Evolutionary conservation across 768 basidiomycete species (phyloP).

Genomic region (Tricholomella constricta): DNA sequence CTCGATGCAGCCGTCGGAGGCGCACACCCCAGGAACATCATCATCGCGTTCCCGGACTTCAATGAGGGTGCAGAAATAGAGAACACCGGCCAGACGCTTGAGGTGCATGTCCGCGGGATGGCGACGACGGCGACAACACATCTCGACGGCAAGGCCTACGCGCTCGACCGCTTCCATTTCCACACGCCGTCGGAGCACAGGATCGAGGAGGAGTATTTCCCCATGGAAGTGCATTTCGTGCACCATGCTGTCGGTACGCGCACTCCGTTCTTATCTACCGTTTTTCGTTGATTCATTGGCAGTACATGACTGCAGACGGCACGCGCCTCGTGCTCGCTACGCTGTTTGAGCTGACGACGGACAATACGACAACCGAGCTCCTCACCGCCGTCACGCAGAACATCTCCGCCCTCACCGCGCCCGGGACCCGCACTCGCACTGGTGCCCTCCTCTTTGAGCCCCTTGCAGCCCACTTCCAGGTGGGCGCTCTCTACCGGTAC

Average conservation of each 20-base stretch:
- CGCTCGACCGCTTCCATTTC: constrained; percentile 4
- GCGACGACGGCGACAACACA: too few species aligned
- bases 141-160: neutral
- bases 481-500: neutral
- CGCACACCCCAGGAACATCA: neutral
- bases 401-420: neutral
- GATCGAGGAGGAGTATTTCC: constrained; percentile 6
- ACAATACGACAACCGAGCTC: constrained; percentile 1
- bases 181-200: constrained; percentile 9
- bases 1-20: neutral
- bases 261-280: neutral
- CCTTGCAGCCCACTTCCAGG: constrained; percentile 1
- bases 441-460: neutral
- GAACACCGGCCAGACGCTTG: neutral
- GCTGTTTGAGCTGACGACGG: constrained; percentile 6
- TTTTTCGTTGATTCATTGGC: too few species aligned
- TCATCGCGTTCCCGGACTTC: constrained; percentile 3
- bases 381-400: neutral
- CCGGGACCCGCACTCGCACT: neutral
- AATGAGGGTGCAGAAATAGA: neutral
- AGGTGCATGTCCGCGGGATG: neutral
- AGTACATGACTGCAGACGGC: too few species aligned
- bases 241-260: constrained; percentile 6
- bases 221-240: constrained; percentile 5
- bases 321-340: neutral